These are phyloP conservation scores for Petrea volubilis DNA, from an alignment of 257 asterid genomes.

Conservation along the genomic window DNA sequence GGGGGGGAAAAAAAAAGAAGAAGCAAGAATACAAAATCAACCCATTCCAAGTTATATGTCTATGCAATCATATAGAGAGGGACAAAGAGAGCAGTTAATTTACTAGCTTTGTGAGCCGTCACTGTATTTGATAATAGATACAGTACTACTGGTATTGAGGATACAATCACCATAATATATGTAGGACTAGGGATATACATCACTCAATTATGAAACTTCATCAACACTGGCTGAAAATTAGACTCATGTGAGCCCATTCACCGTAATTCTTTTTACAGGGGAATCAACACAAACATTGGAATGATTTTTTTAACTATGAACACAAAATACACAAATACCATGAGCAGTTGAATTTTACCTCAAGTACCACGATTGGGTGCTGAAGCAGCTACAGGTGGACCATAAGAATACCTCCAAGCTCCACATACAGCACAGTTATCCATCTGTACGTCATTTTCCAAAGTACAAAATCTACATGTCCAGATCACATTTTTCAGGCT, in stretches of 20 bases:
- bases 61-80: neutral
- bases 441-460: slow-evolving; percentile 56
- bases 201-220: slow-evolving; percentile 8
- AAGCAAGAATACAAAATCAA: neutral
- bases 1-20: neutral
- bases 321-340: neutral
- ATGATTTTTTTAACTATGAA: neutral
- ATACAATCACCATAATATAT: neutral
- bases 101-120: neutral
- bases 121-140: neutral
- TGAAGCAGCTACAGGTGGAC: slow-evolving; percentile 56
- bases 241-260: neutral
- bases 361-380: slow-evolving; percentile 69
- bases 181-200: neutral
- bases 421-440: slow-evolving; percentile 76
- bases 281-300: no score
- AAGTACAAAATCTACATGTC: slow-evolving; percentile 84
- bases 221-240: neutral
- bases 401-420: slow-evolving; percentile 79
- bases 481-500: slow-evolving; percentile 39
- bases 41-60: neutral
- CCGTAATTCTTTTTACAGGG: neutral
- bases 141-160: no score
- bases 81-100: neutral
- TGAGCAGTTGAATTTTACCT: slow-evolving; percentile 24